Conservation (phyloP, 2,329 filamentous ascomycete genomes). For the Setomelanomma holmii region DNA sequence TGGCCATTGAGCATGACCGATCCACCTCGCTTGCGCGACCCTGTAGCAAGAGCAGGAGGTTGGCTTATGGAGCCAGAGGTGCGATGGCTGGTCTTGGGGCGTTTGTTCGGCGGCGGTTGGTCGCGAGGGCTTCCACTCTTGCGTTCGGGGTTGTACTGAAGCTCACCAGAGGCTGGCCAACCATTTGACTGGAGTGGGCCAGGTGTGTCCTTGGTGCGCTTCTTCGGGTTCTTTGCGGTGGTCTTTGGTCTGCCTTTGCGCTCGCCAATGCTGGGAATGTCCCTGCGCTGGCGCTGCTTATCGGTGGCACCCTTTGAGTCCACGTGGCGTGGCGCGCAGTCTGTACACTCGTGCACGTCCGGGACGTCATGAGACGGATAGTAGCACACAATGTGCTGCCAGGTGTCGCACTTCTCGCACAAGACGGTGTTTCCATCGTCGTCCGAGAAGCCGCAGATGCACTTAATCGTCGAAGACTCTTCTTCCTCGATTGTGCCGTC, state of each 20-base stretch:
- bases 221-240: conserved; percentile 83
- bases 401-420: conserved; percentile 94
- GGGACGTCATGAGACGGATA: conserved; percentile 80
- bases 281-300: conserved; percentile 69
- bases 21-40: conserved; percentile 66
- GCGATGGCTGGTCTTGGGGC: conserved; percentile 81
- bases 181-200: conserved; percentile 71
- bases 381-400: conserved; percentile 98
- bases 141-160: conserved; percentile 54
- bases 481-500: conserved; percentile 64
- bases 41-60: conserved; percentile 69
- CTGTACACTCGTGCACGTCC: conserved; percentile 83
- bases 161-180: conserved; percentile 65
- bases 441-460: conserved; percentile 91
- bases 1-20: conserved; percentile 66
- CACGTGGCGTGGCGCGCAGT: conserved; percentile 81
- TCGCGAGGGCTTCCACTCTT: conserved; percentile 61
- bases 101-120: conserved; percentile 72
- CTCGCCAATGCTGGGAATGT: conserved; percentile 61
- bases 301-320: conserved; percentile 78
- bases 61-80: conserved; percentile 75
- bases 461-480: conserved; percentile 94
- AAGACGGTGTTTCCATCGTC: conserved; percentile 98
- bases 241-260: conserved; percentile 77
- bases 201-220: conserved; percentile 75